These are phyloP conservation scores for Phaeosphaeriaceae sp. DNA, from an alignment of 2,329 filamentous ascomycete species.

Conservation along the genomic window DNA sequence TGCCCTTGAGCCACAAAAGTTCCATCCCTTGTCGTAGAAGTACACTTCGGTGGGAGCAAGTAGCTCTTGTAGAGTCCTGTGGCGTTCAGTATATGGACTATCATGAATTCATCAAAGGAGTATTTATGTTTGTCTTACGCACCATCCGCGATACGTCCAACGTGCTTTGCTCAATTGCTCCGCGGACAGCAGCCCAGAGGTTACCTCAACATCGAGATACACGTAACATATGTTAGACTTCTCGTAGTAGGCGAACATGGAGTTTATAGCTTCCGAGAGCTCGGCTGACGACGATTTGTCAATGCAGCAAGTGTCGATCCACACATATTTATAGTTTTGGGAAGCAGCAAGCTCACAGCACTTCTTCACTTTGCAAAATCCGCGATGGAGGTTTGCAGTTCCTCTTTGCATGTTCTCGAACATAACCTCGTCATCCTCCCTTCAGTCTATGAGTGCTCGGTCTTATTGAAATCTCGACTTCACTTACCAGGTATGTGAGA, in stretches of 20 bases:
- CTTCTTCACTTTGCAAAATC: background rate
- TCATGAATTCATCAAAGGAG: too few species aligned
- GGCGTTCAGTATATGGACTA: too few species aligned
- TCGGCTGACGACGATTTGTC: slow-evolving; percentile 6
- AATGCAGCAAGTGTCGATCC: slow-evolving; percentile 12
- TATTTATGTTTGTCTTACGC: too few species aligned
- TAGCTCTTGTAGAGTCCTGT: background rate
- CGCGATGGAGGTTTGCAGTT: background rate
- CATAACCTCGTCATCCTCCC: slow-evolving; percentile 1
- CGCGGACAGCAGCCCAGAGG: background rate
- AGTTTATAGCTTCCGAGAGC: slow-evolving; percentile 4
- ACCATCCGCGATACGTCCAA: slow-evolving; percentile 7
- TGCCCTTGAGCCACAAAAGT: background rate
- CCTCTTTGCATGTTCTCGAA: slow-evolving; percentile 1
- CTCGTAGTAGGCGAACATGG: slow-evolving; percentile 7
- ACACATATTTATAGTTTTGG: background rate
- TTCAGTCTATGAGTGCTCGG: background rate
- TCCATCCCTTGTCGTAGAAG: background rate
- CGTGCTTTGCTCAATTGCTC: background rate
- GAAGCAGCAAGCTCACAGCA: slow-evolving; percentile 8
- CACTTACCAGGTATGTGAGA: slow-evolving; percentile 8
- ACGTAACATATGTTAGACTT: slow-evolving; percentile 2
- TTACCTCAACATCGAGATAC: slow-evolving; percentile 1
- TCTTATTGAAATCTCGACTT: background rate
- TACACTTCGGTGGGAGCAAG: background rate